Evolutionary conservation across 805 yeast genomes (phyloP), one percentile per base, ranked within the genome.

Genomic region (Lipomyces yamadae): DNA sequence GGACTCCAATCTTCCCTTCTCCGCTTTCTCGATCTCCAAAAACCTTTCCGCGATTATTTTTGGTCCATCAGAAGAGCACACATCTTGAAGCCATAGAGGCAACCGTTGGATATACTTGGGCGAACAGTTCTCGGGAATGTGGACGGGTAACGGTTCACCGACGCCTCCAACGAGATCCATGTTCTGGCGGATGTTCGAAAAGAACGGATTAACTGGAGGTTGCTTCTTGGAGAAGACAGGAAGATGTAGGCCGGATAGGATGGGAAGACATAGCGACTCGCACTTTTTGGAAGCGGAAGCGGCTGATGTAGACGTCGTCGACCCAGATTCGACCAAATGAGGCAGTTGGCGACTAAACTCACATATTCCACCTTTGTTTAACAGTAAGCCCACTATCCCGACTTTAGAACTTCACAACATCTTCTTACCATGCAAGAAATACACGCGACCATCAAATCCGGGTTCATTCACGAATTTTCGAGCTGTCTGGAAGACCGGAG

Each of bases 11-110:
- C 98, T 80, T 18, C 81, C 82, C 69, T 86, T 86, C 75, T 93
- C 98, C 35, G 84, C 81, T 57, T 84, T 78, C 78, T 94, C 97
- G 56, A 93, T 79, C 58, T 78, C 78, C 70, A 85, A 84, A 76
- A 92, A 93, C 69, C 86, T 81, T 34, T 85, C 83, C 0, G 86
- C 80, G 7, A 81, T 75, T 1, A 73, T 66, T 42, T 79, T 72
- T 2, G 84, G 80, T 2, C 84, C 84, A 4, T 71, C 60, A 65
- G 78, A 79, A 13, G 75, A 70, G 2, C 76, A 76, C 32, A 81
- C 73, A 1, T 74, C 64, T 37, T 73, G 72, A 34, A 88, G 78
- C 93, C 93, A 89, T 1, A 61, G 55, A 0, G 92, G 92, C 61
- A 88, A 76, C 29, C 58, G 63, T 52, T 68, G 68, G 56, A 11